Base-by-base conservation (phyloP, 2,329 filamentous ascomycete species). In the Scopulariopsis brevicaulis region DNA sequence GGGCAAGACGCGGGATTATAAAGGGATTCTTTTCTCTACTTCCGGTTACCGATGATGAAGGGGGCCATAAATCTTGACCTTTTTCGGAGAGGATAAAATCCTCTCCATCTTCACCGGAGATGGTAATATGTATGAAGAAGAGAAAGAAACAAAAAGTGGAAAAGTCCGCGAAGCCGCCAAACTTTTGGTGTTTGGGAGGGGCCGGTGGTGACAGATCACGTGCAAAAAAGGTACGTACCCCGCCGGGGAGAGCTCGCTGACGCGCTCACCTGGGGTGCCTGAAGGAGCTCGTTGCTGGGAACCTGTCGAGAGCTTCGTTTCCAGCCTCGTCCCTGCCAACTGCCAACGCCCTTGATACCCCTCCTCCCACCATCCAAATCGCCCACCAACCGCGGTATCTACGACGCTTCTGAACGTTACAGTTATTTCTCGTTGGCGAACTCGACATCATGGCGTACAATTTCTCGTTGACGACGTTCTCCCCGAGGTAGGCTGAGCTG, bases 381-480 rank as follows among this genome's bases (percentile, higher is more conserved):
- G 32, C 28, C 32, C 11, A 18, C n/a, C 24, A 32, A 28, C 43
- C 18, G 20, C 24, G 34, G 18, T 3, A 28, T 10, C n/a, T 25
- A 18, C 24, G 28, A 46, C 28, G 18, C 40, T 32, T n/a, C 18
- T 24, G 11, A 32, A 54, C 14, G 37, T n/a, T 34, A 37, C 28
- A 28, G 43, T 18, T 46, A 25, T 24, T 46, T 43, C 7, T 40
- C 43, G 15, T 37, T n/a, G 20, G 56, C 18, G 24, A 20, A 46
- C 20, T 28, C 25, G 34, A 46, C 28, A 56, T 24, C 22, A 63
- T 63, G 61, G 61, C 61, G 20, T 63, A 63, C 60, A 63, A 63
- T 58, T 99, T 99, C 85, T 99, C 94, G 60, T 83, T 99, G 72
- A 99, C 94, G 63, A 99, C 94, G 64, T 99, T 99, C 86, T 97